Evolutionary conservation across 495 filamentous ascomycete genomes (phyloP).

Genomic region (Aspergillus steynii): DNA sequence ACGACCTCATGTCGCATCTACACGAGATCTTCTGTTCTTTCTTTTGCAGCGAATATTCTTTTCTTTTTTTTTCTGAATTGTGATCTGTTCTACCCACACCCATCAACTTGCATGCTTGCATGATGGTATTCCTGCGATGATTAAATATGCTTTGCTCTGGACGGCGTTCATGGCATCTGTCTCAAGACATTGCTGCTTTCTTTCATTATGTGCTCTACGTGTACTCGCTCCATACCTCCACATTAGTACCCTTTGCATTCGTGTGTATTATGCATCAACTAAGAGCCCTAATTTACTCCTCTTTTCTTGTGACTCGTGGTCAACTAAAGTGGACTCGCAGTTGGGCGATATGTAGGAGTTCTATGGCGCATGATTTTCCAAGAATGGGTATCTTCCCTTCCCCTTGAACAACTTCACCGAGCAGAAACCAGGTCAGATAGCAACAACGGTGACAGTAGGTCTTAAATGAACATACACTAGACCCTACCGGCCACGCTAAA

Average conservation of each 20-base stretch:
- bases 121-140: not conserved
- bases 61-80: not conserved
- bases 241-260: not conserved
- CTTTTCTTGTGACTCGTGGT: not conserved
- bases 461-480: not conserved
- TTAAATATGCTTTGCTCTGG: not conserved
- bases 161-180: conserved; percentile 16
- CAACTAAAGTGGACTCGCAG: not conserved
- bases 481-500: not conserved
- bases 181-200: conserved; percentile 1
- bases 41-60: not conserved
- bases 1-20: conserved; percentile 5
- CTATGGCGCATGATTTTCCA: conserved; percentile 7
- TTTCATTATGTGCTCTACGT: not conserved
- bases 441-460: not conserved
- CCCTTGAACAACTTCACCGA: not conserved
- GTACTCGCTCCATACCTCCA: not conserved
- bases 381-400: conserved; percentile 19
- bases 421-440: not conserved
- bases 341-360: conserved; percentile 3
- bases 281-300: not conserved
- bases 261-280: not conserved
- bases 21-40: conserved; percentile 1
- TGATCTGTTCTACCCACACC: not conserved
- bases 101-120: not conserved